phyloP scores from a whole-genome alignment of 306 rosid species.

The Fragaria vesca region DNA sequence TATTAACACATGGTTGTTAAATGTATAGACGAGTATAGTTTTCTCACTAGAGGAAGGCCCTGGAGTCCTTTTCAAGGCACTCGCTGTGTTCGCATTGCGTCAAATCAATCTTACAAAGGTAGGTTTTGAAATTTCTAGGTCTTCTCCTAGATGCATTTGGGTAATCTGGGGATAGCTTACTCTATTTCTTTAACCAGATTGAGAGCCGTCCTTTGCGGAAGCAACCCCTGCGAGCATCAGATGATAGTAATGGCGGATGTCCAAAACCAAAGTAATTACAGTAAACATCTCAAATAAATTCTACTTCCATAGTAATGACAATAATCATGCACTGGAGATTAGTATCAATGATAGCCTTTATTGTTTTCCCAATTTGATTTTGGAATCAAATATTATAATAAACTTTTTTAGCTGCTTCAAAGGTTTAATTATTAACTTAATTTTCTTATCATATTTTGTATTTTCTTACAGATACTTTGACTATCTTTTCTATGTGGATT shows the following conservation, averaged over 20 bases:
- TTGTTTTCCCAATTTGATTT: conserved; percentile 14
- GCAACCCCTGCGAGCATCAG: conserved; percentile 64
- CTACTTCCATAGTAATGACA: conserved; percentile 7
- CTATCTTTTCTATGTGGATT: conserved; percentile 92
- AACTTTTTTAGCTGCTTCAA: conserved; percentile 14
- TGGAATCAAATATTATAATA: background rate
- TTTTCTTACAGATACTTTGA: conserved; percentile 70
- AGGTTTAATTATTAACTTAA: background rate
- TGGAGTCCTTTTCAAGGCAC: conserved; percentile 95
- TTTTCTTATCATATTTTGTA: conserved; percentile 25
- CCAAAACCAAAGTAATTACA: conserved; percentile 65
- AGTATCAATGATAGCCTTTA: conserved; percentile 1
- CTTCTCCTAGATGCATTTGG: conserved; percentile 17
- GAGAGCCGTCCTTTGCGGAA: conserved; percentile 96
- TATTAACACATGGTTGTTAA: conserved; percentile 11
- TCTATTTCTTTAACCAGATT: conserved; percentile 56
- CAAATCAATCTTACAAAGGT: conserved; percentile 88
- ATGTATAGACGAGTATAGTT: conserved; percentile 86
- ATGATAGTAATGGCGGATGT: conserved; percentile 52
- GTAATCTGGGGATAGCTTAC: conserved; percentile 15
- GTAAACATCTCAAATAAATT: conserved; percentile 24
- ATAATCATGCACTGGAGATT: background rate
- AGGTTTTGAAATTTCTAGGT: conserved; percentile 5
- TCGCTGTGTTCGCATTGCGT: conserved; percentile 94
- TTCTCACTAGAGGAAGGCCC: conserved; percentile 98